Conservation (phyloP, 129 eudicot species). For the Logfia minima region DNA sequence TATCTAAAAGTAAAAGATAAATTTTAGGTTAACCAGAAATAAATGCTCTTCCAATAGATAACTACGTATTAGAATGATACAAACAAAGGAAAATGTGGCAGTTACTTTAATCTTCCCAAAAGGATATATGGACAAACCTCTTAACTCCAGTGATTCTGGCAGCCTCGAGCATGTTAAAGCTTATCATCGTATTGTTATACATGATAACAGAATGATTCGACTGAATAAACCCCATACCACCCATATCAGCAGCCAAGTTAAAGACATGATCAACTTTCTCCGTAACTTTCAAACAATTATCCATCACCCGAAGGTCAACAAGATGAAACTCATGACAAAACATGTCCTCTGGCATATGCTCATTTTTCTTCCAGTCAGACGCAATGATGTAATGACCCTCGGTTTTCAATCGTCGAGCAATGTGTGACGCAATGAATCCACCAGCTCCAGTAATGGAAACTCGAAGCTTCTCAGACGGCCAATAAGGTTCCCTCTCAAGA, state of each 20-base stretch:
- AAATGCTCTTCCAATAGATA: not conserved
- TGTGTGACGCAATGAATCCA: constrained; percentile 98
- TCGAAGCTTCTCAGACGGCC: constrained; percentile 95
- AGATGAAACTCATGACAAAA: constrained; percentile 97
- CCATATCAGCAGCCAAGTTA: constrained; percentile 99
- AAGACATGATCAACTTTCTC: constrained; percentile 90
- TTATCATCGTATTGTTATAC: constrained; percentile 97
- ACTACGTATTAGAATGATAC: not conserved
- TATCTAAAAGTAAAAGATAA: not conserved
- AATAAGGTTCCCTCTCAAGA: constrained; percentile 93
- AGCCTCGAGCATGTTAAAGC: constrained; percentile 99
- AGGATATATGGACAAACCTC: constrained; percentile 48
- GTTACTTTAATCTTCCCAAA: not conserved
- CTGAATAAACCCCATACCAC: constrained; percentile 99
- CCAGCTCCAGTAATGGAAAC: constrained; percentile 97
- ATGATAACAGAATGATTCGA: constrained; percentile 96
- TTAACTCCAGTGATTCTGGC: constrained; percentile 79
- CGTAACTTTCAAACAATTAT: constrained; percentile 92
- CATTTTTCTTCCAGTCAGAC: constrained; percentile 99
- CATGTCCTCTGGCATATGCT: constrained; percentile 99
- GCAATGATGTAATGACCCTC: constrained; percentile 99
- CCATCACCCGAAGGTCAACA: constrained; percentile 97
- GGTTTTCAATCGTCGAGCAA: constrained; percentile 90
- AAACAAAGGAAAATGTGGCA: not conserved
- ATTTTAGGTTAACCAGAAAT: not conserved